Evolutionary conservation across 1,284 basidiomycete species (phyloP), one percentile per base, ranked within the genome.

Genomic region (Tranzscheliella williamsii): DNA sequence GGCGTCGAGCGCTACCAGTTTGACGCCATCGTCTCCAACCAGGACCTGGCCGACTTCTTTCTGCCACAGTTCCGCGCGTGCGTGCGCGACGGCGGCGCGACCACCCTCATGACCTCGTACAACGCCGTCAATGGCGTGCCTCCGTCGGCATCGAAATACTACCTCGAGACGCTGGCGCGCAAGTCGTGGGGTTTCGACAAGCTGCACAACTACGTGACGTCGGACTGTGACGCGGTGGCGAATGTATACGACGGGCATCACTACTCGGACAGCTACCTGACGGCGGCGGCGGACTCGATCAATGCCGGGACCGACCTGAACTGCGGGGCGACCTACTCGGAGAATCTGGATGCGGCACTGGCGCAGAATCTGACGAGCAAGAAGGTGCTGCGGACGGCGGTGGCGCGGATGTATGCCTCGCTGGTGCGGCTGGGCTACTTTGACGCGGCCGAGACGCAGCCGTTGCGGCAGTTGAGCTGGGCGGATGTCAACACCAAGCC

Each of bases 41-140:
- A 54, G 40, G 51, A 54, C 33, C 41, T 54, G 4, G 36, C 44
- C 17, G 51, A 54, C n/a, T 54, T 54, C 23, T 39, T 35, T 20
- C 35, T 54, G 17, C 51, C 51, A 3, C 51, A 54, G 23, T 54
- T 54, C 51, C 35, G 51, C 1, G 51, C 51, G 4, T 54, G 51
- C 16, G 38, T 54, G 15, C 30, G 51, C 5, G 51, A 54, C 26
- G 51, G 38, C 4, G 40, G 37, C n/a, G 51, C 51, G 1, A 37
- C 44, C 2, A 48, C 45, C 4, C 37, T 54, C 16, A 54, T 54
- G 51, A 47, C 51, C 0, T 35, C 31, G 8, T 54, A 54, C 37
- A 54, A 54, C 13, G 51, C 51, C 2, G 40, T 54, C 27, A 54
- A 54, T 37, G 29, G 37, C 20, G 44, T 54, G 4, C 51, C 51